phyloP scores from a whole-genome alignment of 2,329 filamentous ascomycete species.

The Septoria petroselini region DNA sequence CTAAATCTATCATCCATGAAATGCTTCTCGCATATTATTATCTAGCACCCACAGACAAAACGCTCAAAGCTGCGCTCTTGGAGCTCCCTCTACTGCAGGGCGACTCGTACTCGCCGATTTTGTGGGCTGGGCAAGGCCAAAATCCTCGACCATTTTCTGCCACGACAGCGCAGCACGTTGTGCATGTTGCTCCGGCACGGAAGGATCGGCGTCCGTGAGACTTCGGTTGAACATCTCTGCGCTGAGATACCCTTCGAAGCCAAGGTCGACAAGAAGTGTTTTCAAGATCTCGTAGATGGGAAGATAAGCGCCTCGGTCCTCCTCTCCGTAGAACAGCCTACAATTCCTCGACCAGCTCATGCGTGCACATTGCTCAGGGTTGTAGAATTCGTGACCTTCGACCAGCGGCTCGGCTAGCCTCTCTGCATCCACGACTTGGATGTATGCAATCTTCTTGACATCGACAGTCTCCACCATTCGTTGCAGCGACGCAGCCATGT shows the following conservation, averaged over 20 bases:
- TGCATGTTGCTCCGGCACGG: slow-evolving; percentile 56
- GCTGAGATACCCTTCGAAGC: slow-evolving; percentile 67
- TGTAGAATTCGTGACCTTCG: slow-evolving; percentile 57
- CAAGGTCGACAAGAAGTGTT: slow-evolving; percentile 61
- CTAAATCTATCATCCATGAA: slow-evolving; percentile 4
- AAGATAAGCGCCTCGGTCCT: slow-evolving; percentile 62
- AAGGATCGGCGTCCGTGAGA: slow-evolving; percentile 53
- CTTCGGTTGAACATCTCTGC: slow-evolving; percentile 66
- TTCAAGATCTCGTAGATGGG: slow-evolving; percentile 61
- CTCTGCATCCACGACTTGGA: slow-evolving; percentile 75
- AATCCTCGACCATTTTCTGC: slow-evolving; percentile 48
- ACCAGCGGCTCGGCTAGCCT: slow-evolving; percentile 57
- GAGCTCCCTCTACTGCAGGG: slow-evolving; percentile 14
- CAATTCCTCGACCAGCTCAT: slow-evolving; percentile 82
- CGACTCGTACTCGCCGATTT: background rate
- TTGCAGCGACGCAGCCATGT: slow-evolving; percentile 54
- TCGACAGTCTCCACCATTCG: slow-evolving; percentile 57
- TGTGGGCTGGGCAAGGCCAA: slow-evolving; percentile 18
- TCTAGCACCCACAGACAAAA: background rate
- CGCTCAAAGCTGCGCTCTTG: slow-evolving; percentile 24
- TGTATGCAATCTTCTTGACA: slow-evolving; percentile 65
- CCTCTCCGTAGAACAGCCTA: slow-evolving; percentile 64
- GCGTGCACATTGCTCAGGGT: slow-evolving; percentile 55
- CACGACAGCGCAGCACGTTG: slow-evolving; percentile 51
- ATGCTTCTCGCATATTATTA: background rate